A percentile compares a stretch with the other conserved stretches of the same genome.
Evolutionary conservation across 192 early-diverging fungal species (phyloP).

Genomic region (Coemansia sp.): DNA sequence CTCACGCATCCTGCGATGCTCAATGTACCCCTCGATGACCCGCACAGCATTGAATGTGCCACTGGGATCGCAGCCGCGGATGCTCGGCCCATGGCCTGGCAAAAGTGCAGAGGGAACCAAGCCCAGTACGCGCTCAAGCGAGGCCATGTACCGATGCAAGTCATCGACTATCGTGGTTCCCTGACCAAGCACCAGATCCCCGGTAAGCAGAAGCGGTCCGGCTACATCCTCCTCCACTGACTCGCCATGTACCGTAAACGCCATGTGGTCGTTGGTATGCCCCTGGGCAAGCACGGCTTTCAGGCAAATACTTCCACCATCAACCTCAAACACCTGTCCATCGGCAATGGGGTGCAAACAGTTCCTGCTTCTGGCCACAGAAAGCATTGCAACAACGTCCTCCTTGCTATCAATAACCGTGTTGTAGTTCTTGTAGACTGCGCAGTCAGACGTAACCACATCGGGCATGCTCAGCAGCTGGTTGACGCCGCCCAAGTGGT

Average conservation of each 20-base stretch:
- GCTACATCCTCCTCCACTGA: slow-evolving; percentile 20
- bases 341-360: slow-evolving; percentile 51
- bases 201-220: slow-evolving; percentile 60
- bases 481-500: slow-evolving; percentile 73
- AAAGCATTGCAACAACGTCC: slow-evolving; percentile 7
- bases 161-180: slow-evolving; percentile 81
- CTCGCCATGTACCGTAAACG: slow-evolving; percentile 69
- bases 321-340: slow-evolving; percentile 61
- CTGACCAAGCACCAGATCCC: slow-evolving; percentile 82
- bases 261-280: slow-evolving; percentile 77
- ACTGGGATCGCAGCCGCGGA: slow-evolving; percentile 40
- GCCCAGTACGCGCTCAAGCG: slow-evolving; percentile 57
- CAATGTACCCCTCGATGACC: slow-evolving; percentile 74
- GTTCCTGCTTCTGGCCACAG: neutral
- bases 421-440: slow-evolving; percentile 30
- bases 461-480: slow-evolving; percentile 22
- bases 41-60: slow-evolving; percentile 52
- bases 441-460: slow-evolving; percentile 13
- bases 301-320: slow-evolving; percentile 62
- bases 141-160: slow-evolving; percentile 66
- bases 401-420: slow-evolving; percentile 1
- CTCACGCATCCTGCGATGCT: slow-evolving; percentile 76
- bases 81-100: slow-evolving; percentile 79
- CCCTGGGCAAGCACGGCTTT: slow-evolving; percentile 75
- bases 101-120: slow-evolving; percentile 54